Evolutionary conservation across 2,329 filamentous ascomycete species (phyloP).

Genomic region (Penicillium sp.): DNA sequence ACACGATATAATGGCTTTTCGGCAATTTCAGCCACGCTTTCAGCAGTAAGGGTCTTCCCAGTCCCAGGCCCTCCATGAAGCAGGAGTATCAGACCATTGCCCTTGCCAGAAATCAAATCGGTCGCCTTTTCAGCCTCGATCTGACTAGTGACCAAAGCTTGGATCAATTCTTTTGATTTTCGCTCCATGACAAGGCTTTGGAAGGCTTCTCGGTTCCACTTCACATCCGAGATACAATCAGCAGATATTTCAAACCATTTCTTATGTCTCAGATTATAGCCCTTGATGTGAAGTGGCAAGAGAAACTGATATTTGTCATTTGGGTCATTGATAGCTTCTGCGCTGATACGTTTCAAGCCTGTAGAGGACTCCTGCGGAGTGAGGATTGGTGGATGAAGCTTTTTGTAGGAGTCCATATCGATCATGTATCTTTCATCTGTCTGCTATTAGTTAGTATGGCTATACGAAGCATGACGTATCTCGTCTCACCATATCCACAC

Average conservation of each 20-base stretch:
- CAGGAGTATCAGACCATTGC: background rate
- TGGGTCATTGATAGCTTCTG: background rate
- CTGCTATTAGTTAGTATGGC: no score
- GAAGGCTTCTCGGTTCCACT: conserved; percentile 26
- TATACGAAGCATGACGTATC: no score
- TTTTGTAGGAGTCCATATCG: conserved; percentile 11
- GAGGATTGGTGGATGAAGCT: conserved; percentile 4
- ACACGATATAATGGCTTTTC: background rate
- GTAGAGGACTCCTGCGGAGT: background rate
- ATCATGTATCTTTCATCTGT: conserved; percentile 18
- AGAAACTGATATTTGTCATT: background rate
- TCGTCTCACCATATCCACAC: background rate
- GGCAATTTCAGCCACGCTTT: background rate
- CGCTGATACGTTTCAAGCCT: background rate
- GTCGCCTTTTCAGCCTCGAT: background rate
- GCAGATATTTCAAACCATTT: conserved; percentile 2
- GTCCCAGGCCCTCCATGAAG: background rate
- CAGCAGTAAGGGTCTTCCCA: background rate
- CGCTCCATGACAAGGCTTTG: conserved; percentile 20
- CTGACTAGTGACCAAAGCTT: background rate
- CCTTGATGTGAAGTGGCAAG: conserved; percentile 8
- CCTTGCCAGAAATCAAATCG: background rate
- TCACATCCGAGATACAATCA: conserved; percentile 17
- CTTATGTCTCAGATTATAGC: conserved; percentile 15
- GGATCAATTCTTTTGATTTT: conserved; percentile 3